phyloP scores from a whole-genome alignment of 2,329 filamentous ascomycete species.

The Penicillium concentricum region DNA sequence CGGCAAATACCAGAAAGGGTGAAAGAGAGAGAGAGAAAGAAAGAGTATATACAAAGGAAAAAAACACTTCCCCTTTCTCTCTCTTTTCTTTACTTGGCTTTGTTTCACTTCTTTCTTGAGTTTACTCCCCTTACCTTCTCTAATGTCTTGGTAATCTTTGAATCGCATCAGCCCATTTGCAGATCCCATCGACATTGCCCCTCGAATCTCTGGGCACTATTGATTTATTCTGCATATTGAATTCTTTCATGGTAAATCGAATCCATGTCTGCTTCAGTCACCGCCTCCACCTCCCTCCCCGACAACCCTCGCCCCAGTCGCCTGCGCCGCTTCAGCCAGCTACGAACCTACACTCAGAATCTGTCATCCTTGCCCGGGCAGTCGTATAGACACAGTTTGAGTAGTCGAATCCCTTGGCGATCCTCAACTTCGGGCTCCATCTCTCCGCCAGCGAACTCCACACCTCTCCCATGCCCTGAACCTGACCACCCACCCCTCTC shows the following conservation, averaged over 20 bases:
- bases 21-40: not conserved
- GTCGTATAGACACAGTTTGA: constrained; percentile 35
- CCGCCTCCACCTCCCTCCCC: constrained; percentile 37
- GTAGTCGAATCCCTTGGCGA: constrained; percentile 38
- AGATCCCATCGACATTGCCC: constrained; percentile 9
- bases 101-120: not conserved
- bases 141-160: constrained; percentile 8
- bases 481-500: constrained; percentile 27
- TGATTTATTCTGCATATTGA: not conserved
- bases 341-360: constrained; percentile 40
- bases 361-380: constrained; percentile 24
- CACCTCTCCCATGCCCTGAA: constrained; percentile 29
- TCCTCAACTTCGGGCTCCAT: constrained; percentile 30
- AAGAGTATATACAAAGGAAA: not conserved
- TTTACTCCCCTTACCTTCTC: not conserved
- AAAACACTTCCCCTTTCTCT: not conserved
- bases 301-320: constrained; percentile 36
- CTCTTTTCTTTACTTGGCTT: not conserved
- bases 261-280: constrained; percentile 36
- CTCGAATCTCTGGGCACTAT: not conserved
- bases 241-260: constrained; percentile 3
- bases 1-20: not conserved
- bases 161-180: constrained; percentile 15
- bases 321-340: constrained; percentile 42
- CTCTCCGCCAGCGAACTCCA: constrained; percentile 24